Evolutionary conservation across 208 protist species (phyloP), one percentile per base, ranked within the genome.

Genomic region (Blastocrithidia nonstop): DNA sequence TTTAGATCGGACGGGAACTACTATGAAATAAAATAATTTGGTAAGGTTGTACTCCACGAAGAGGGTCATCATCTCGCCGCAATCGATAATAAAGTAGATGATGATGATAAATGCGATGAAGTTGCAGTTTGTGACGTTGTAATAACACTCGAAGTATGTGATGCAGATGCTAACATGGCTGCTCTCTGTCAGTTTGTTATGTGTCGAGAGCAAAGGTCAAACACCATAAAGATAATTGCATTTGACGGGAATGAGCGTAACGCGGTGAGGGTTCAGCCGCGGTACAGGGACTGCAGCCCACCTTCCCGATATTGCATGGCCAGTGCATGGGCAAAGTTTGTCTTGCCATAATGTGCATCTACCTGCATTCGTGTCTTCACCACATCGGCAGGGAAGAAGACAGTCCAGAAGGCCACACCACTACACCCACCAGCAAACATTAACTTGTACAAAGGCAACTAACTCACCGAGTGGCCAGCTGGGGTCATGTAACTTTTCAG

Each of bases 301-400:
- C 63, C 57, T 28, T 80, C 63, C 0, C 49, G 54, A 53, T 88
- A 88, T 33, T 73, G 32, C 20, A 53, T 39, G 6, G 25, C 27
- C 15, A 88, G 53, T 2, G 60, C 64, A 6, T 29, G 35, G 17
- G 44, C 23, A 16, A 92, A 54, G 33, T 45, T 50, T 24, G 52
- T n/a, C 0, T 31, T 16, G 3, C 22, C 28, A 28, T 61, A 73
- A 2, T 35, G 35, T 0, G 71, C 50, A 43, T 90, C 77, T 11
- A 87, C 69, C 57, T 93, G 84, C 19, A 93, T 69, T 5, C 83
- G 62, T 1, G 87, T 92, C 53, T 91, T 91, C 26, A 84, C 64
- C 3, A 91, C 72, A 45, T 94, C 87, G 6, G 78, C 78, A 0
- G 87, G 82, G 43, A 85, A 94, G 28, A 88, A 78, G 4, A 67